Evolutionary conservation across 768 basidiomycete species (phyloP), one percentile per base, ranked within the genome.

Genomic region (Termitomyces titanicus): DNA sequence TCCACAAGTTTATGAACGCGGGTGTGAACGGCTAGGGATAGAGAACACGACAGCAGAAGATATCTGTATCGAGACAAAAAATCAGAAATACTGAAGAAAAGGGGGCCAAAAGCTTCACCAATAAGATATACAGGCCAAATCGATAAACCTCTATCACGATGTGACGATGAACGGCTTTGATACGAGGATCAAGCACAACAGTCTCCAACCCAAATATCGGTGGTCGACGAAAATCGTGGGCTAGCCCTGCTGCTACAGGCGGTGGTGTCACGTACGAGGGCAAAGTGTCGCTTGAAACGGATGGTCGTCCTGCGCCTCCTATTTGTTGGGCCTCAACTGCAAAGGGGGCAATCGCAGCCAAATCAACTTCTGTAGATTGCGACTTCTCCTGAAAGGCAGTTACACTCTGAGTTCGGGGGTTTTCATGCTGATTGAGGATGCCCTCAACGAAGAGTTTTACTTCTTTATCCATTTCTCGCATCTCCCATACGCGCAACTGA

Each of bases 141-240:
- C 58, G 31, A 33, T 63, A 54, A 24, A 72, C 61, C 5, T 70
- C 70, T 15, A 62, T 61, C 64, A 74, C 48, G 29, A 73, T 51
- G 51, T 63, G 60, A 37, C 58, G 54, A 55, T 74, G 74, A 33
- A 67, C 66, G 10, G 60, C 68, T 38, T 65, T 63, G 39, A 77
- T 72, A 37, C 68, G 62, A 46, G 70, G 72, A 51, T 77, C 75
- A 42, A 67, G 61, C 37, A 76, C 69, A 35, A 70, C 68, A 35
- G 63, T 62, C 58, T 74, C 72, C 6, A 74, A 74, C n/a, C 75
- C 75, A 56, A 75, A 75, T n/a, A 75, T 57, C 13, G 69, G 68
- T 10, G 72, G 68, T 8, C 70, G 66, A 22, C 44, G 35, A 39
- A 65, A 61, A 11, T 61, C 54, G 17, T 59, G 63, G 42, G 33